Percentiles rank a stretch among this genome's conserved stretches.
Conservation (phyloP, 2,329 filamentous ascomycete genomes). For the Hypomyces perniciosus region DNA sequence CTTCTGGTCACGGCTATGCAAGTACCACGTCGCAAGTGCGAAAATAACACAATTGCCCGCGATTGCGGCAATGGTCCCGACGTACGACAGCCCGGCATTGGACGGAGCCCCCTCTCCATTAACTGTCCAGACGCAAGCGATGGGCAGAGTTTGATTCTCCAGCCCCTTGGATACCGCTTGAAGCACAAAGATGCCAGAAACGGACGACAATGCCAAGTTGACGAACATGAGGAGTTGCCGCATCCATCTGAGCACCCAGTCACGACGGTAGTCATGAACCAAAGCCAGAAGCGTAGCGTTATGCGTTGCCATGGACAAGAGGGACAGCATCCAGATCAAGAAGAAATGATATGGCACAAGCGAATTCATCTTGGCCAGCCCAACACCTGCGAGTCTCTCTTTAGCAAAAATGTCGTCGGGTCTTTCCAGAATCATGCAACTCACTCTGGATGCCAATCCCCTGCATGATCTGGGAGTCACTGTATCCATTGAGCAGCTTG, state of each 20-base stretch:
- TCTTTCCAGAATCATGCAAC: conserved; percentile 6
- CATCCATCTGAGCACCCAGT: conserved; percentile 62
- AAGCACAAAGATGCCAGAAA: conserved; percentile 52
- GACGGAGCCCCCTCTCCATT: conserved; percentile 25
- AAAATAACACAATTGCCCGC: conserved; percentile 55
- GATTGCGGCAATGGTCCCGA: conserved; percentile 57
- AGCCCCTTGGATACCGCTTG: conserved; percentile 48
- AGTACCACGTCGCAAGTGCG: conserved; percentile 55
- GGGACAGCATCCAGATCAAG: conserved; percentile 61
- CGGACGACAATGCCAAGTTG: conserved; percentile 53
- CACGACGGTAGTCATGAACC: conserved; percentile 58
- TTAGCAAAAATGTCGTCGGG: conserved; percentile 5
- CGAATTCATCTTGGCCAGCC: conserved; percentile 50
- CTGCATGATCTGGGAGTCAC: conserved; percentile 63
- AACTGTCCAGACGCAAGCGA: conserved; percentile 54
- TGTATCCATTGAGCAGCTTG: conserved; percentile 59
- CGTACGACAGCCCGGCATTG: conserved; percentile 43
- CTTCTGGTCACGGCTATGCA: conserved; percentile 48
- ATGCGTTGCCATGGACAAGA: conserved; percentile 60
- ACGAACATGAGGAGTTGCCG: conserved; percentile 60
- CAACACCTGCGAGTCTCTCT: conserved; percentile 34
- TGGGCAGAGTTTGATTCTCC: conserved; percentile 47
- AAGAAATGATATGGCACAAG: conserved; percentile 66
- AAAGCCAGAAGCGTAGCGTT: conserved; percentile 59
- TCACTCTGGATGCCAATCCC: conserved; percentile 60